Percentiles rank a stretch among this genome's conserved stretches.
Evolutionary conservation across 75 land plant genomes (phyloP).

Genomic region (Gnetum montanum): DNA sequence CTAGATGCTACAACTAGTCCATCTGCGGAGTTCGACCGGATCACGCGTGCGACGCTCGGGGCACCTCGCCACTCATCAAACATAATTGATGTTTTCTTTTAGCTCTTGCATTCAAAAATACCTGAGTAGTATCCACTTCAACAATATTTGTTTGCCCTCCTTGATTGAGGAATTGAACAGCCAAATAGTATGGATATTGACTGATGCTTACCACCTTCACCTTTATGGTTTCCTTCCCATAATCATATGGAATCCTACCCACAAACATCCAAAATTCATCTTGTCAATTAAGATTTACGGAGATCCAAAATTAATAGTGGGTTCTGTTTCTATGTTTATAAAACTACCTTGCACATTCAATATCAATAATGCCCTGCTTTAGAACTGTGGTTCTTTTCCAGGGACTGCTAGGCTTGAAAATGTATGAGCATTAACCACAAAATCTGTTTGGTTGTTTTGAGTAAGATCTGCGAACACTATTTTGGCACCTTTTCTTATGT

Average conservation of each 20-base stretch:
- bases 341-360: conserved; percentile 43
- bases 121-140: conserved; percentile 42
- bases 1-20: too few relatives aligned
- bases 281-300: too few relatives aligned
- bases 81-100: neutral
- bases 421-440: conserved; percentile 34
- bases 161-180: conserved; percentile 43
- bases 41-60: too few relatives aligned
- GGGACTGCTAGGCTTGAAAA: conserved; percentile 31
- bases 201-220: conserved; percentile 49
- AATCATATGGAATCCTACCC: conserved; percentile 48
- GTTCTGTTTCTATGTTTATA: too few relatives aligned
- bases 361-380: conserved; percentile 28
- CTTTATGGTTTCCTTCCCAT: conserved; percentile 27
- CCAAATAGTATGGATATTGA: conserved; percentile 35
- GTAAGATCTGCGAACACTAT: neutral
- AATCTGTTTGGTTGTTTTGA: conserved; percentile 20
- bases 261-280: too few relatives aligned
- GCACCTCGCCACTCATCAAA: too few relatives aligned
- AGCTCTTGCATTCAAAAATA: neutral
- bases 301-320: neutral
- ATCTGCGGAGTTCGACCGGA: too few relatives aligned
- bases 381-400: conserved; percentile 13
- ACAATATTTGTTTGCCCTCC: conserved; percentile 67
- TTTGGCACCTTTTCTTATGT: neutral